A percentile compares a stretch with the other conserved stretches of the same genome.
phyloP scores from a whole-genome alignment of 805 yeast genomes.

The Kuraishia cidri region DNA sequence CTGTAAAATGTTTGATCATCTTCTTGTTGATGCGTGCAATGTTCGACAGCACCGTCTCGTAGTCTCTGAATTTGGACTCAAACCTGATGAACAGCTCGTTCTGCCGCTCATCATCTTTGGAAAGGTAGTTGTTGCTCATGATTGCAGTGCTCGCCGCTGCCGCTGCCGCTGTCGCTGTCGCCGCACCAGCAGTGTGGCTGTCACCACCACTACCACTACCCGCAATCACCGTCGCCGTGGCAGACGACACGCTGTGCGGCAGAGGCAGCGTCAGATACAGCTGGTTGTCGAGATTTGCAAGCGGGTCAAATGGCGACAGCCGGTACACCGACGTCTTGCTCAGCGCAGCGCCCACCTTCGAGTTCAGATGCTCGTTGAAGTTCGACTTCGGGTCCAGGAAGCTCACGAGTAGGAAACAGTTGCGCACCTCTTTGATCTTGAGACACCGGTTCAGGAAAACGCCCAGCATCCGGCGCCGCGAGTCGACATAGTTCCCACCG shows the following conservation, averaged over 20 bases:
- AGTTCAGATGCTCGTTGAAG: constrained; percentile 67
- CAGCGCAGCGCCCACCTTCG: constrained; percentile 45
- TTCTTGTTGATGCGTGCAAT: constrained; percentile 30
- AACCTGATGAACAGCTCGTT: constrained; percentile 16
- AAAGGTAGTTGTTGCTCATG: constrained; percentile 17
- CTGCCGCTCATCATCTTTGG: constrained; percentile 16
- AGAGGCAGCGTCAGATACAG: constrained; percentile 55
- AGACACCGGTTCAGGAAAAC: constrained; percentile 75
- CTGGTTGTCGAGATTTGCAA: constrained; percentile 39
- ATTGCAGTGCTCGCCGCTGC: constrained; percentile 6
- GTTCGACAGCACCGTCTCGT: constrained; percentile 20
- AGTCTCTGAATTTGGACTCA: constrained; percentile 21
- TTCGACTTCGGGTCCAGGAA: constrained; percentile 80
- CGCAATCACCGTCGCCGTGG: constrained; percentile 20
- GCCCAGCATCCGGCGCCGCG: constrained; percentile 66
- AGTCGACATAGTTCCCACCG: constrained; percentile 26
- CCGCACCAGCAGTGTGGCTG: constrained; percentile 4
- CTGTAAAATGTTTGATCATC: constrained; percentile 33
- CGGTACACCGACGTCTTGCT: constrained; percentile 39
- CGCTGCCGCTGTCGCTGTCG: not conserved
- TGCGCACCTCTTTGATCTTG: constrained; percentile 42
- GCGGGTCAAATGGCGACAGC: constrained; percentile 56
- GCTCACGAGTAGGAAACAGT: constrained; percentile 56
- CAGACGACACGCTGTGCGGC: constrained; percentile 22
- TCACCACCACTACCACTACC: constrained; percentile 9